Conservation (phyloP, 176 grass and related monocot genomes). For the Triticum urartu region DNA sequence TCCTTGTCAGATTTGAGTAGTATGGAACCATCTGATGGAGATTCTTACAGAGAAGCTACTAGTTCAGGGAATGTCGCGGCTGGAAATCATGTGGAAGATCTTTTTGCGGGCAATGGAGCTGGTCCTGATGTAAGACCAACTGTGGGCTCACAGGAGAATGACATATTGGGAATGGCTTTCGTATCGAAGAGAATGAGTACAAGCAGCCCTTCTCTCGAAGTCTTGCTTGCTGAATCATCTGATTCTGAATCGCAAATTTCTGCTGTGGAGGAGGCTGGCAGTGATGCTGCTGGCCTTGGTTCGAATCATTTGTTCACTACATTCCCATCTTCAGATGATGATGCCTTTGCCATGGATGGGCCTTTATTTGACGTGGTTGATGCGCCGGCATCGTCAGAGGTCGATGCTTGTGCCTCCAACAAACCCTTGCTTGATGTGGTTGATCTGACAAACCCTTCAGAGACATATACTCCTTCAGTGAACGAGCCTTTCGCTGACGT, state of each 20-base stretch:
- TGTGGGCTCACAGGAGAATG: slow-evolving; percentile 21
- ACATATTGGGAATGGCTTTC: slow-evolving; percentile 31
- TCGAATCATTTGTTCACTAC: slow-evolving; percentile 30
- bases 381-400: neutral
- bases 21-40: slow-evolving; percentile 22
- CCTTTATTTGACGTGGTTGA: neutral
- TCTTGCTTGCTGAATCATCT: slow-evolving; percentile 46
- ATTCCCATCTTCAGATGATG: slow-evolving; percentile 43
- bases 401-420: neutral
- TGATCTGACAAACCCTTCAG: slow-evolving; percentile 22
- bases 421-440: slow-evolving; percentile 34
- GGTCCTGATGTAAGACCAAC: neutral
- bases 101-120: slow-evolving; percentile 9
- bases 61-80: neutral
- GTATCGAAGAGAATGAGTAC: neutral
- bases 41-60: slow-evolving; percentile 22
- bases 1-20: slow-evolving; percentile 31
- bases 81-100: slow-evolving; percentile 17
- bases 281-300: neutral
- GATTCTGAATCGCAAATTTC: slow-evolving; percentile 40
- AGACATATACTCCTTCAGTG: neutral
- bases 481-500: slow-evolving; percentile 13
- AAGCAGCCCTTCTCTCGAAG: slow-evolving; percentile 47
- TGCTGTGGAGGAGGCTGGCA: neutral
- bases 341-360: neutral